A percentile compares a stretch with the other conserved stretches of the same genome.
These are phyloP conservation scores for Torrubiellomyces zombiae DNA, from an alignment of 2,329 filamentous ascomycete species.

Conservation along the genomic window DNA sequence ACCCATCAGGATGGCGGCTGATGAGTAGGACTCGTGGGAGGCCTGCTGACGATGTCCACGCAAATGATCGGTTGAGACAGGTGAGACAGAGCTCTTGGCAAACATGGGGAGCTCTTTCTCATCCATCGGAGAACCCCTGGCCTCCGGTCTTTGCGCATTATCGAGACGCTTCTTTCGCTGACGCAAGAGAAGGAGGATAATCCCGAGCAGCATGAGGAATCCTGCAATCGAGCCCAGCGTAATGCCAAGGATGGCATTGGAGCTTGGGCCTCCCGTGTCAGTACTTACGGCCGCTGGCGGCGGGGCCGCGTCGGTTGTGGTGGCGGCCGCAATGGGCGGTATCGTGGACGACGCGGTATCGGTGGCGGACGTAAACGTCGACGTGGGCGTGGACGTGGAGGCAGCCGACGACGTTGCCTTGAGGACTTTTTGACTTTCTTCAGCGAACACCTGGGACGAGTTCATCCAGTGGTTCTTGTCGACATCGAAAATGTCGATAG, in stretches of 20 bases:
- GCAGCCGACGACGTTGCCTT: conserved; percentile 14
- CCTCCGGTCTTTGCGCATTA: conserved; percentile 26
- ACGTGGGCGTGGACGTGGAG: conserved; percentile 10
- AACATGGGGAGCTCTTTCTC: conserved; percentile 41
- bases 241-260: conserved; percentile 55
- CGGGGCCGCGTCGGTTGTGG: conserved; percentile 8
- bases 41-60: conserved; percentile 34
- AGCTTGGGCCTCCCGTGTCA: conserved; percentile 14
- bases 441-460: conserved; percentile 43
- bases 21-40: conserved; percentile 43
- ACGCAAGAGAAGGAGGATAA: conserved; percentile 46
- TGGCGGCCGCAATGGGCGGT: conserved; percentile 6
- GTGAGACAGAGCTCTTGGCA: conserved; percentile 23
- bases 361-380: conserved; percentile 6
- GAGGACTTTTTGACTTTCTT: conserved; percentile 23
- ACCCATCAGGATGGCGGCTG: conserved; percentile 50
- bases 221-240: conserved; percentile 71
- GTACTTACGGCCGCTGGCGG: neutral
- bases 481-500: conserved; percentile 63
- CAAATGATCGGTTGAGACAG: conserved; percentile 20
- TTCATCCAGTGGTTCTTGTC: conserved; percentile 65
- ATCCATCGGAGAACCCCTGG: conserved; percentile 27
- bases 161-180: conserved; percentile 36
- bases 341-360: conserved; percentile 8
- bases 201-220: conserved; percentile 50